A percentile compares a stretch with the other conserved stretches of the same genome.
Conservation (phyloP, 306 rosid genomes). For the Fagus crenata region DNA sequence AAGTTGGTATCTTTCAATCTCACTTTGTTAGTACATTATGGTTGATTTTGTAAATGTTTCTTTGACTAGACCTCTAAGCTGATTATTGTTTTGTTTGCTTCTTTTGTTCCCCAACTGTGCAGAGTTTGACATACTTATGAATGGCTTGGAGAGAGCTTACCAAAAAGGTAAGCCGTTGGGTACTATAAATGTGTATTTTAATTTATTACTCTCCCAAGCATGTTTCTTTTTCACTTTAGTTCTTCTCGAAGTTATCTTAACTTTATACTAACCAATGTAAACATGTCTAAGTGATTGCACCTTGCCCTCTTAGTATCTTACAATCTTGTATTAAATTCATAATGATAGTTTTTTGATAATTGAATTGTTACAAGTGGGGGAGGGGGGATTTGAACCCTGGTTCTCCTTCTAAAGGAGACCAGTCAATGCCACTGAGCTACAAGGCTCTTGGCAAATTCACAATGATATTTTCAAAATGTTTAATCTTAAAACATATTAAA, state of each 20-base stretch:
- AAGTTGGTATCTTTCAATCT: not conserved
- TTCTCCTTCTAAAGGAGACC: too few species aligned
- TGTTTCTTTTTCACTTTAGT: not conserved
- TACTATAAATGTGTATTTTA: not conserved
- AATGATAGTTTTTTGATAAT: not conserved
- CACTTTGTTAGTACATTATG: not conserved
- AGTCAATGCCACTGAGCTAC: too few species aligned
- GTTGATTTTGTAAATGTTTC: not conserved
- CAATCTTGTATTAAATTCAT: not conserved
- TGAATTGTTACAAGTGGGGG: too few species aligned
- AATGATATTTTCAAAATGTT: not conserved
- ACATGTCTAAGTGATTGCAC: not conserved
- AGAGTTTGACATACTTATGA: conserved; percentile 54
- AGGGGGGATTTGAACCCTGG: too few species aligned
- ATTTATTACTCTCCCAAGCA: not conserved
- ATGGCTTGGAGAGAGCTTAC: conserved; percentile 86
- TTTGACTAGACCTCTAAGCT: not conserved
- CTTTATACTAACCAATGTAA: not conserved
- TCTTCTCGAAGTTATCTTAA: not conserved
- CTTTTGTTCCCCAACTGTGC: conserved; percentile 21
- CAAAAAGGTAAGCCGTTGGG: conserved; percentile 46
- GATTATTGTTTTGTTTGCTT: not conserved
- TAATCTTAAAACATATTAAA: not conserved
- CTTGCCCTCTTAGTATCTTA: not conserved
- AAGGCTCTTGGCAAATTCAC: not conserved